Conservation (phyloP, 306 rosid species). For the Vigna reflexopilosa region DNA sequence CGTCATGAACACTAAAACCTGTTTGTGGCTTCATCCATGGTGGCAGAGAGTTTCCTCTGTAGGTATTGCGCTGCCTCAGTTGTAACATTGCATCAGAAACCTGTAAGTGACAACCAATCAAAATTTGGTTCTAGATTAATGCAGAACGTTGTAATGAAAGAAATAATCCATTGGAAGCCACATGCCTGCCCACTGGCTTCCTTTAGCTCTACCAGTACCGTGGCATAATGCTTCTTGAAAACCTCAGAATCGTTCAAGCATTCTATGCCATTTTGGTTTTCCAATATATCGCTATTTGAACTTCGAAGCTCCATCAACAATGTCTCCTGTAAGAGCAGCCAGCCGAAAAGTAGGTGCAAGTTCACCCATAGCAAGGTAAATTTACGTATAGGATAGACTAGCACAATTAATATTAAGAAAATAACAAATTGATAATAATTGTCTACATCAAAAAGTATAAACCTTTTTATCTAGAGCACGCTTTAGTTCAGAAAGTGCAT, state of each 20-base stretch:
- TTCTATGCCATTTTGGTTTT: slow-evolving; percentile 66
- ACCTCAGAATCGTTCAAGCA: slow-evolving; percentile 64
- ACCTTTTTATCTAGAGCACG: slow-evolving; percentile 80
- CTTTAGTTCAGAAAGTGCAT: slow-evolving; percentile 66
- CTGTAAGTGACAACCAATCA: slow-evolving; percentile 59
- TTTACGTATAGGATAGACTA: slow-evolving; percentile 22
- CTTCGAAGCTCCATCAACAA: slow-evolving; percentile 66
- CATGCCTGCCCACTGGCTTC: slow-evolving; percentile 99
- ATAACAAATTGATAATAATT: slow-evolving; percentile 30
- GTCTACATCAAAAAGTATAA: slow-evolving; percentile 22
- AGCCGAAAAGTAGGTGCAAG: slow-evolving; percentile 20
- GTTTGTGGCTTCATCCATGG: slow-evolving; percentile 61
- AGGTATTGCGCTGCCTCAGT: slow-evolving; percentile 80
- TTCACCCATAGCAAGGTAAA: slow-evolving; percentile 16
- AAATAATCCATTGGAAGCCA: slow-evolving; percentile 76
- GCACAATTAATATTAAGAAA: slow-evolving; percentile 22
- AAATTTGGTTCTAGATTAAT: slow-evolving; percentile 37
- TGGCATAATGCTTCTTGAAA: slow-evolving; percentile 83
- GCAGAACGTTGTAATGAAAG: slow-evolving; percentile 24
- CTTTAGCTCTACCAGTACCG: slow-evolving; percentile 93
- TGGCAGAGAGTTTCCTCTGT: slow-evolving; percentile 58
- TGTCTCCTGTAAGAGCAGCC: slow-evolving; percentile 57
- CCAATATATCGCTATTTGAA: slow-evolving; percentile 60
- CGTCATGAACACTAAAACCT: slow-evolving; percentile 52
- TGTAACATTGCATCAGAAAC: slow-evolving; percentile 73